These are phyloP conservation scores for Geoglossum glabrum DNA, from an alignment of 495 filamentous ascomycete species.

Conservation along the genomic window DNA sequence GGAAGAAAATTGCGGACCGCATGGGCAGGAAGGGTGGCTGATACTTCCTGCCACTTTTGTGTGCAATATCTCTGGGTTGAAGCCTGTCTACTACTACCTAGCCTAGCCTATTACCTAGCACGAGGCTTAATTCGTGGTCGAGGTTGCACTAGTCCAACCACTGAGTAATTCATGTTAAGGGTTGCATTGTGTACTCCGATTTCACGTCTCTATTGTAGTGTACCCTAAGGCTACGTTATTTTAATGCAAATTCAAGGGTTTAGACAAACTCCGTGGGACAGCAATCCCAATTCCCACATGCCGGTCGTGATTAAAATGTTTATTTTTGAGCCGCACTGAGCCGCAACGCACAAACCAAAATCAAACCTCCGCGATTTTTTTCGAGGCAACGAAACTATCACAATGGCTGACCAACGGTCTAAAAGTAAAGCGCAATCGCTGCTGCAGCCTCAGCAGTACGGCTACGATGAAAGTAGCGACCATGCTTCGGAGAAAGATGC, in stretches of 20 bases:
- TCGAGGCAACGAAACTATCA: neutral
- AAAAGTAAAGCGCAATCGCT: neutral
- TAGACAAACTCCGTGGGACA: neutral
- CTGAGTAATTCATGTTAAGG: neutral
- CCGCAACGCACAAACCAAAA: neutral
- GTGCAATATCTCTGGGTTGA: neutral
- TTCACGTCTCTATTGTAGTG: neutral
- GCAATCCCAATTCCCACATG: neutral
- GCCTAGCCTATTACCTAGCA: neutral
- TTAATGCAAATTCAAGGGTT: neutral
- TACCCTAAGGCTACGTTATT: neutral
- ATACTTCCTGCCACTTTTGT: neutral
- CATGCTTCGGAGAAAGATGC: conserved; percentile 2
- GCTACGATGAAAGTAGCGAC: neutral
- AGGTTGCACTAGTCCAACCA: neutral
- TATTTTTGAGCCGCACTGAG: neutral
- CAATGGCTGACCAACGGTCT: neutral
- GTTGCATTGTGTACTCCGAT: neutral
- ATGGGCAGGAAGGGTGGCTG: conserved; percentile 4
- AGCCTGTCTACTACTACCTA: neutral
- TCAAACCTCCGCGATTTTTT: neutral
- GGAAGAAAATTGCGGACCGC: conserved; percentile 5
- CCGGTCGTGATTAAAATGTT: neutral
- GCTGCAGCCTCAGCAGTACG: neutral
- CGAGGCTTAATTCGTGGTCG: neutral